Evolutionary conservation across 1,284 basidiomycete species (phyloP).

Genomic region (Ganoderma meredithae): DNA sequence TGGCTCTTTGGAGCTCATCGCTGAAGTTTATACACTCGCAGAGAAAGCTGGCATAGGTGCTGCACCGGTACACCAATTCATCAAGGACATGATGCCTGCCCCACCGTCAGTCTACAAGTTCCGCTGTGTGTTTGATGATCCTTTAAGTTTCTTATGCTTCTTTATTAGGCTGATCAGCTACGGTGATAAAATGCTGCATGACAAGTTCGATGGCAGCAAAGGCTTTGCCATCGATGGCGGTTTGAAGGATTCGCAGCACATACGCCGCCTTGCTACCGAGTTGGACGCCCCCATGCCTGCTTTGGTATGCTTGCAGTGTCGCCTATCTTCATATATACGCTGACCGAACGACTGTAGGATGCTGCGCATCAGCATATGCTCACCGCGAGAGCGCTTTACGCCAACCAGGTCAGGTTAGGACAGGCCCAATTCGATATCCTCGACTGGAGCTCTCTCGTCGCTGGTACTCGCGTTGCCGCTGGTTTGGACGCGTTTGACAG

Average conservation of each 20-base stretch:
- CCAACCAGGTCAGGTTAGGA: slow-evolving; percentile 51
- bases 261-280: slow-evolving; percentile 65
- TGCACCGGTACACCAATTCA: slow-evolving; percentile 37
- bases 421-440: slow-evolving; percentile 54
- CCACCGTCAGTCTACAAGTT: slow-evolving; percentile 50
- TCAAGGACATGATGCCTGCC: slow-evolving; percentile 63
- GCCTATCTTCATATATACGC: background rate
- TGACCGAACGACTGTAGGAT: slow-evolving; percentile 48
- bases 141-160: slow-evolving; percentile 16
- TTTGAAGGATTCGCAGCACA: slow-evolving; percentile 83
- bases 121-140: slow-evolving; percentile 29
- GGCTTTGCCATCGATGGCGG: slow-evolving; percentile 92
- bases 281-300: slow-evolving; percentile 84
- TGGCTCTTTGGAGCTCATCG: slow-evolving; percentile 78
- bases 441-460: slow-evolving; percentile 79
- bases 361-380: slow-evolving; percentile 81
- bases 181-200: slow-evolving; percentile 70
- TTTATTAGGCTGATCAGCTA: slow-evolving; percentile 61
- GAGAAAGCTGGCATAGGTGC: slow-evolving; percentile 86
- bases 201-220: slow-evolving; percentile 77
- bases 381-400: slow-evolving; percentile 76
- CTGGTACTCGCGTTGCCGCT: slow-evolving; percentile 71
- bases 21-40: slow-evolving; percentile 84
- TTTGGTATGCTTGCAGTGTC: slow-evolving; percentile 46
- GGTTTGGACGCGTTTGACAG: slow-evolving; percentile 71